Evolutionary conservation across 352 stramenopile genomes (phyloP), one percentile per base, ranked within the genome.

Genomic region (Phytopythium ostracodes): DNA sequence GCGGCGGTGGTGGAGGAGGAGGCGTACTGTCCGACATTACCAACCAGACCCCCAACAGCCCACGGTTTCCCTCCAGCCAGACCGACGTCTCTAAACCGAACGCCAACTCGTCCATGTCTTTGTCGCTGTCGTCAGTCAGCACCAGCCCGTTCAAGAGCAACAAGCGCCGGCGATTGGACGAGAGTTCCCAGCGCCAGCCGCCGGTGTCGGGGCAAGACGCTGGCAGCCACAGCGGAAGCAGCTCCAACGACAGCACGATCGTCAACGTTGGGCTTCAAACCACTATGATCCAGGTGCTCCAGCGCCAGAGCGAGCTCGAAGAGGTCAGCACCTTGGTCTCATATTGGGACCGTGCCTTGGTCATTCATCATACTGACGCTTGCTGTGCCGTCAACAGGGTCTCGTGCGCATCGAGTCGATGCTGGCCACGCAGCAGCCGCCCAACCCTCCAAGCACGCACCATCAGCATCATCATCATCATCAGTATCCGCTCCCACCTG

Each of bases 11-110:
- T 42, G 54, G 73, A 11, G 76, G 46, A 18, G 46, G 18, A 40
- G 54, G 73, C 11, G 76, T 77, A 4, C 56, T 91, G 24, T 63
- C 68, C 0, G 81, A 91, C 52, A 91, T 91, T 44, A 91, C 81
- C n/a, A 91, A 91, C 61, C 70, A 83, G 29, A 11, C 68, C n/a
- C 56, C 35, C 24, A 20, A 29, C 17, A 69, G 55, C 29, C 56
- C 46, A 4, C 64, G n/a, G 6, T 40, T 31, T 2, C 33, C 52
- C 7, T 20, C 12, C 20, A 58, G 36, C 52, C 52, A 43, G 14
- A 4, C 52, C 14, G 33, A 10, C 10, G 33, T 43, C 1, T 47
- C 52, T 14, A 58, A 58, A n/a, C 52, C 54, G n/a, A 49, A 33
- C 35, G 25, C 36, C 10, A 25, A 4, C 25, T 10, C 17, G 22